These are phyloP conservation scores for Scedosporium apiospermum DNA, from an alignment of 2,329 filamentous ascomycete genomes.

Conservation along the genomic window DNA sequence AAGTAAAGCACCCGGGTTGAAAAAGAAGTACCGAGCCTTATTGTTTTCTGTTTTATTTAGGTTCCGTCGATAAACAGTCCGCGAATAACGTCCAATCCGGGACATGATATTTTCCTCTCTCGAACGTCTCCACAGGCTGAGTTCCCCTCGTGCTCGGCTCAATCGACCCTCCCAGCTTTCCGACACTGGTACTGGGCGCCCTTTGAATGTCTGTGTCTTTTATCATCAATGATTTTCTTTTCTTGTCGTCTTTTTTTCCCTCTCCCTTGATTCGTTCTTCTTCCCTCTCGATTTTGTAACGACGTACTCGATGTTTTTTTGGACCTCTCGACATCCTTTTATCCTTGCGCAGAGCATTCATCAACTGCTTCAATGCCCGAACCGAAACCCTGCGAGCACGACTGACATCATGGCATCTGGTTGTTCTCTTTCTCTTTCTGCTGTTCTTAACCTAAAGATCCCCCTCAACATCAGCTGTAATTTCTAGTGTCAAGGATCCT, in stretches of 20 bases:
- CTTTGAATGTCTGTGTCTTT: conserved; percentile 6
- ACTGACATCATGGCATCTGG: not conserved
- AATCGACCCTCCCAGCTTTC: not conserved
- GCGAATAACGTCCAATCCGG: conserved; percentile 1
- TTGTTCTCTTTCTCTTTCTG: not conserved
- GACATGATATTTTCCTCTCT: not conserved
- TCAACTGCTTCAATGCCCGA: not conserved
- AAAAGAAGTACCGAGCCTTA: conserved; percentile 51
- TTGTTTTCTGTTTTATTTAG: conserved; percentile 68
- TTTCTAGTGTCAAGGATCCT: too few relatives aligned
- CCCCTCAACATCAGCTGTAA: too few relatives aligned
- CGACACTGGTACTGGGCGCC: not conserved
- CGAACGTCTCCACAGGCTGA: not conserved
- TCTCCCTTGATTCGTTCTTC: not conserved
- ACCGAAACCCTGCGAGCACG: not conserved
- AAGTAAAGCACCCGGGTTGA: conserved; percentile 8
- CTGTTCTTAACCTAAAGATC: too few relatives aligned
- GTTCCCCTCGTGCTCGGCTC: not conserved
- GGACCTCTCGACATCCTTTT: conserved; percentile 1
- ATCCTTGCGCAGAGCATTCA: not conserved
- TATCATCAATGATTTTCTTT: conserved; percentile 4
- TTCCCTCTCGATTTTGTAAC: conserved; percentile 1
- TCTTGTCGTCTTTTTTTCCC: conserved; percentile 7
- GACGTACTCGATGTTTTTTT: not conserved
- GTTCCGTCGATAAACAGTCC: conserved; percentile 75